phyloP scores from a whole-genome alignment of 2,329 filamentous ascomycete genomes.

The Talaromyces funiculosus region DNA sequence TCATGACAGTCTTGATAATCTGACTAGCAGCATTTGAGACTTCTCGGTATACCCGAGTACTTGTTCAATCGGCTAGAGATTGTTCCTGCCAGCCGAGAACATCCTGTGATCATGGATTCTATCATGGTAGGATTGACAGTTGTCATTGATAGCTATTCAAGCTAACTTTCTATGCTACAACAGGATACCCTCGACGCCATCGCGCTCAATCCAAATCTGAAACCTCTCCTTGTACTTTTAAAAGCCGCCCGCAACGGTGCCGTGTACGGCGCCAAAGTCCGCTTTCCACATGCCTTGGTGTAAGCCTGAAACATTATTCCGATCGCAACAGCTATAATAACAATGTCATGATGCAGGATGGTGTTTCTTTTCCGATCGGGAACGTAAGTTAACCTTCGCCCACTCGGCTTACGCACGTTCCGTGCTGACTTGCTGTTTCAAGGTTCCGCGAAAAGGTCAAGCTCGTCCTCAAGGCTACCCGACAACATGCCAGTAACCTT shows the following conservation, averaged over 20 bases:
- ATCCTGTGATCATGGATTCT: conserved; percentile 11
- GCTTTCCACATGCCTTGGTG: conserved; percentile 95
- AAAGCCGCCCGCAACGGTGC: conserved; percentile 96
- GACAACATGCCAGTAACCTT: conserved; percentile 84
- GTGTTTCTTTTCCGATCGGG: conserved; percentile 93
- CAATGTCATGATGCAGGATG: conserved; percentile 56
- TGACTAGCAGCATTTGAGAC: not conserved
- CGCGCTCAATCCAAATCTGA: conserved; percentile 75
- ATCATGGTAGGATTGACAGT: conserved; percentile 3
- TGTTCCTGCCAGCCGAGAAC: not conserved
- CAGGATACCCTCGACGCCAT: conserved; percentile 68
- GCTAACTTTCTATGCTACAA: not conserved
- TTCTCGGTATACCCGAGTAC: not conserved
- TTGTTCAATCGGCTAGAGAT: not conserved
- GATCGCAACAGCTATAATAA: not conserved
- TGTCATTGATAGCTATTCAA: not conserved
- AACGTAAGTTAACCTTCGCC: conserved; percentile 53
- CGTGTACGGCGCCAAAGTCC: conserved; percentile 94
- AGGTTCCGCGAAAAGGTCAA: conserved; percentile 68
- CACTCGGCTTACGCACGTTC: not conserved
- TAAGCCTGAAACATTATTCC: conserved; percentile 30
- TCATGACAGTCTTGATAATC: not conserved
- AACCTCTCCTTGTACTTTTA: conserved; percentile 75
- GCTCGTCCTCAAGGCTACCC: conserved; percentile 78
- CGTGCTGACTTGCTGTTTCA: not conserved